Percentiles rank a stretch among this genome's conserved stretches.
Conservation (phyloP, 257 asterid species). For the Nicotiana otophora region DNA sequence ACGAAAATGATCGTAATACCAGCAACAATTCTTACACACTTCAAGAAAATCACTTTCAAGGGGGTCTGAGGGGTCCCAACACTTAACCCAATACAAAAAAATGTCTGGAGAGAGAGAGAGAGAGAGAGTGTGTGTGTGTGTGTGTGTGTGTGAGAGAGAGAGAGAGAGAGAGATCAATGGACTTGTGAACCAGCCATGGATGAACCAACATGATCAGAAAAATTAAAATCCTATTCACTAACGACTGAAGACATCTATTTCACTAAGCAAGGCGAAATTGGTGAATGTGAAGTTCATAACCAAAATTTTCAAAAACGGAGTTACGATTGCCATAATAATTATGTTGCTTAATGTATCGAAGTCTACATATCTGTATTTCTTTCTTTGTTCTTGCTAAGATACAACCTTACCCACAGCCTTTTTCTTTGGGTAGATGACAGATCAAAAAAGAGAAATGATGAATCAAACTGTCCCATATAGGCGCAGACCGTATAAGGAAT, state of each 20-base stretch:
- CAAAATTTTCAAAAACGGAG: neutral
- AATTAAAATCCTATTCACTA: neutral
- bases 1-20: no score
- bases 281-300: neutral
- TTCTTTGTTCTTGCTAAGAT: neutral
- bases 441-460: neutral
- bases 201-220: neutral
- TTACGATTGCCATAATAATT: neutral
- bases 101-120: neutral
- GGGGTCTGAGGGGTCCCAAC: neutral
- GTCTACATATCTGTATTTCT: neutral
- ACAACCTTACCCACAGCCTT: neutral
- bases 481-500: neutral
- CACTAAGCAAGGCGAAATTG: neutral
- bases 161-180: neutral
- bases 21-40: neutral
- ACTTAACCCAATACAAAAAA: neutral
- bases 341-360: neutral
- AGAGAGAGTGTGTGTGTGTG: no score
- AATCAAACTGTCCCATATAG: neutral
- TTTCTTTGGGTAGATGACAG: neutral
- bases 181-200: slow-evolving; percentile 5
- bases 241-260: neutral
- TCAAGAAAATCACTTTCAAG: neutral
- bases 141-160: neutral